A percentile compares a stretch with the other conserved stretches of the same genome.
These are phyloP conservation scores for Arctium lappa DNA, from an alignment of 129 eudicot species.

Conservation along the genomic window DNA sequence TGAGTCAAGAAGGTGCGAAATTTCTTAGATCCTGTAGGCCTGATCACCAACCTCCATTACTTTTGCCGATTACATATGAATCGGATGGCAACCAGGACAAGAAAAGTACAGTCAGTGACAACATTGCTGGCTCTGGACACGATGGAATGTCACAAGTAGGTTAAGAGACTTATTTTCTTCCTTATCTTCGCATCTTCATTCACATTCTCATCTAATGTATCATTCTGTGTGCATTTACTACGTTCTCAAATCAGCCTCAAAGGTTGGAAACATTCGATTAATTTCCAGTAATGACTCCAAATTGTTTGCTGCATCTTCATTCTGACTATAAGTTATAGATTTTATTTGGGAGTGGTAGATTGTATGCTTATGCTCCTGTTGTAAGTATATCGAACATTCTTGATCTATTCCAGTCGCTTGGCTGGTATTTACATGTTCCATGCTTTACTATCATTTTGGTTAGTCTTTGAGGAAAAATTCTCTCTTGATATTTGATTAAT, in stretches of 20 bases:
- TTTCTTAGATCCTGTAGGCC: conserved; percentile 76
- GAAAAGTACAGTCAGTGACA: conserved; percentile 35
- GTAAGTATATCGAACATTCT: not conserved
- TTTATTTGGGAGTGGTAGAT: not conserved
- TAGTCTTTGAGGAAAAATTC: not conserved
- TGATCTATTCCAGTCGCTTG: not conserved
- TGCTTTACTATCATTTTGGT: conserved; percentile 9
- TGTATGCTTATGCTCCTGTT: not conserved
- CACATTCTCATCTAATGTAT: not conserved
- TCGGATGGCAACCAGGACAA: conserved; percentile 37
- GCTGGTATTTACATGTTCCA: not conserved
- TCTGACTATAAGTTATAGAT: not conserved
- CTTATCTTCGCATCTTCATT: not conserved
- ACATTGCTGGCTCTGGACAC: conserved; percentile 30
- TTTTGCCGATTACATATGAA: conserved; percentile 59
- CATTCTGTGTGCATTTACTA: not conserved
- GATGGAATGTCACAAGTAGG: conserved; percentile 65
- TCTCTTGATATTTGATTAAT: conserved; percentile 7
- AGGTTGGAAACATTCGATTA: not conserved
- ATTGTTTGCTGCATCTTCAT: not conserved
- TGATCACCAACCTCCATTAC: conserved; percentile 82
- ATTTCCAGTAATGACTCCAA: not conserved
- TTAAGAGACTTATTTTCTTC: not conserved
- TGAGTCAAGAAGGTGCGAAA: conserved; percentile 62
- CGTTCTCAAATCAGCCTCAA: not conserved